Base-by-base conservation (phyloP, 768 basidiomycete species). In the Leccinum longicurvipes region DNA sequence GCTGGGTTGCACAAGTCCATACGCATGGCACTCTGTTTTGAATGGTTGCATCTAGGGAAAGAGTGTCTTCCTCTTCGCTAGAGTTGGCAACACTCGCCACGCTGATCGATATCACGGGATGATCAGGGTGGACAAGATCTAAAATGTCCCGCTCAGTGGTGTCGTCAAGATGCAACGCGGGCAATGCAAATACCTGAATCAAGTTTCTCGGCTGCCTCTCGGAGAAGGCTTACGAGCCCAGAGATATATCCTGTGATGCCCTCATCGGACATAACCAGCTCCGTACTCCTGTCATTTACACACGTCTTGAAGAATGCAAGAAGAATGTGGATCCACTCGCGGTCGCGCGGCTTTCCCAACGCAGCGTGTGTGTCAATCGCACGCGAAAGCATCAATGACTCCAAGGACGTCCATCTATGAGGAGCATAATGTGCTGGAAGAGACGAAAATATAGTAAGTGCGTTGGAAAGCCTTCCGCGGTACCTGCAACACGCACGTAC, bases 351-450 rank as follows among this genome's bases (percentile, higher is more conserved):
- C 61, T 81, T 83, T 14, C 77, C 71, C n/a, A 87, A 71, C 21
- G 76, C 67, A 2, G 73, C 68, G 63, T 93, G 86, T 0, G 85
- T 82, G 59, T 86, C 82, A 36, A 95, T 74, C 1, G 90, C 89
- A 47, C 80, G 80, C 12, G 84, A 84, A 19, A 93, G 79, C 82
- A 92, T 89, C 61, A 83, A 84, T 3, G 85, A 85, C 64, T 93
- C 88, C 45, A 93, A 72, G 9, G 86, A 86, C 24, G 83, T 80
- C 92, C 92, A 94, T 66, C 79, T 78, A 67, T 90, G 86, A 7
- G 89, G 88, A 0, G 86, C 83, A 69, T 93, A 93, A 64, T 93
- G 91, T 10, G 87, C 88, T 1, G 93, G 89, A n/a, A 96, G 78
- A 2, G 88, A 88, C 0, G 83, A 79, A 66, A 84, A 95, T 41